Base-by-base conservation (phyloP, 2,329 filamentous ascomycete genomes). In the Arthrocladium fulminans region DNA sequence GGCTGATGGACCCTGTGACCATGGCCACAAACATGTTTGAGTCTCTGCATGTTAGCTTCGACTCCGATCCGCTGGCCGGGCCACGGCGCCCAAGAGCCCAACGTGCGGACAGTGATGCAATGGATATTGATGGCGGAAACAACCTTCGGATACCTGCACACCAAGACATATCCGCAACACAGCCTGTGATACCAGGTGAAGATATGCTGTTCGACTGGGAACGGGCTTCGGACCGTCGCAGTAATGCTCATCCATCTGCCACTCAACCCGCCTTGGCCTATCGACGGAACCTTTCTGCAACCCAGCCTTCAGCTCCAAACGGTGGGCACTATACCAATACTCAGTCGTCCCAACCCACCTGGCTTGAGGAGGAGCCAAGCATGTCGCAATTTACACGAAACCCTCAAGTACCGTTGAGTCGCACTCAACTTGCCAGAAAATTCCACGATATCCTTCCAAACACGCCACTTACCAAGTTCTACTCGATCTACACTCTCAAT, bases 21-120 rank as follows among this genome's bases (percentile, higher is more conserved):
- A 74, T 98, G 40, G 92, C 92, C n/a, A 94, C 92, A 0, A 82
- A 87, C 61, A 95, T 98, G 87, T 82, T 98, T 47, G 87, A 94
- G 63, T 85, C 81, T 48, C 78, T 98, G 13, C 85, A 80, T 54
- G 94, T 98, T 63, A 86, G 96, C 65, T 89, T 97, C 62, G 81
- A 75, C 46, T 78, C 84, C 58, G 73, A 79, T 51, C 80, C 83
- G 1, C 72, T 78, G 3, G 70, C 75, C 10, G 74, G 65, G 25
- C 67, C 63, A 7, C 60, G 54, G 59, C 58, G 29, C 51, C 57
- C 39, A 55, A 57, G 10, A 58, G 76, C 60, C 46, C 61, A 59
- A 49, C 17, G 24, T 3, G 12, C 13, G 10, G 67, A 64, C 47
- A 53, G 60, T 35, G 70, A 86, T 55, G 66, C 74, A 10, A 89